Percentiles rank a stretch among this genome's conserved stretches.
Evolutionary conservation across 345 rosid species (phyloP).

Genomic region (Rubroshorea leprosula): DNA sequence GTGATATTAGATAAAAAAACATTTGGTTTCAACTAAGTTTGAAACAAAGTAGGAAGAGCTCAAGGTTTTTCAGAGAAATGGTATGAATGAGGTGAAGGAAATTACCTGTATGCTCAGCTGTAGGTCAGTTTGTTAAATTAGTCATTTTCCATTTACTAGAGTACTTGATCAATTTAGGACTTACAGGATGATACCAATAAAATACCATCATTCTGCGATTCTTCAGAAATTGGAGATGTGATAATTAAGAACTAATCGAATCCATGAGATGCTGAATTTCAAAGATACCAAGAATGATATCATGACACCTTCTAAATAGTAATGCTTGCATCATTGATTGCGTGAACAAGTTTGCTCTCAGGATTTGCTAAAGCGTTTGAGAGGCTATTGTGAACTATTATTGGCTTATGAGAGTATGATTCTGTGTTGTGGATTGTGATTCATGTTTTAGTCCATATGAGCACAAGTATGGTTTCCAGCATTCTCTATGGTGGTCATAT

Average conservation of each 20-base stretch:
- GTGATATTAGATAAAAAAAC: not conserved
- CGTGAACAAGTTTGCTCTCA: not conserved
- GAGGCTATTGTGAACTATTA: too few species aligned
- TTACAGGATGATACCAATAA: not conserved
- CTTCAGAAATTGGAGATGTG: too few species aligned
- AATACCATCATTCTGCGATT: not conserved
- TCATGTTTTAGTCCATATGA: too few species aligned
- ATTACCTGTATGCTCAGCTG: not conserved
- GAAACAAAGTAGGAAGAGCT: not conserved
- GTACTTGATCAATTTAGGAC: not conserved
- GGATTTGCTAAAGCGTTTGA: not conserved
- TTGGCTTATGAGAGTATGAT: too few species aligned
- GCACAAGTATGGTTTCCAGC: too few species aligned
- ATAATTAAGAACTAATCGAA: too few species aligned
- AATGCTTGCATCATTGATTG: not conserved
- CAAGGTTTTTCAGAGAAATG: too few species aligned
- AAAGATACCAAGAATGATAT: too few species aligned
- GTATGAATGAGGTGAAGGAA: not conserved
- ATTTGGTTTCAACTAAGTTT: not conserved
- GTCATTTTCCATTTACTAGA: not conserved
- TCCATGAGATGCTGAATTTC: too few species aligned
- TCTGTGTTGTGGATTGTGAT: too few species aligned
- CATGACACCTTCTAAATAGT: not conserved
- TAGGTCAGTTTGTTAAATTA: not conserved
- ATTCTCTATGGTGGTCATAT: conserved; percentile 1